A percentile compares a stretch with the other conserved stretches of the same genome.
phyloP scores from a whole-genome alignment of 2,329 filamentous ascomycete species.

The Ascochyta pisi region DNA sequence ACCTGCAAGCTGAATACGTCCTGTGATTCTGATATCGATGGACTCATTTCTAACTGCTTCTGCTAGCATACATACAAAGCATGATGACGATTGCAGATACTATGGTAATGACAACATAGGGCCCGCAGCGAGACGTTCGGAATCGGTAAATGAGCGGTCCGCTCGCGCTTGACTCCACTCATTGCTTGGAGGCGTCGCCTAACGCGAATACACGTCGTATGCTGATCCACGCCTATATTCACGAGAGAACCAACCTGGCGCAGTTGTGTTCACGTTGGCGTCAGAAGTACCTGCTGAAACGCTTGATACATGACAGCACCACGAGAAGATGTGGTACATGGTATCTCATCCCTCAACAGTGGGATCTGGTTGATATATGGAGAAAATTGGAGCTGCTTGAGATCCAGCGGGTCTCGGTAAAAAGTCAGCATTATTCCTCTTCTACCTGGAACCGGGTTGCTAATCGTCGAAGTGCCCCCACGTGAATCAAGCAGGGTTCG shows the following conservation, averaged over 20 bases:
- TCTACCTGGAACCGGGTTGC: constrained; percentile 7
- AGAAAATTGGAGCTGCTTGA: constrained; percentile 5
- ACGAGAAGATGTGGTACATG: constrained; percentile 3
- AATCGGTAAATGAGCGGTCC: constrained; percentile 10
- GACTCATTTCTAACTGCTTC: neutral
- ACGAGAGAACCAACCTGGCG: neutral
- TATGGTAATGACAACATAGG: constrained; percentile 10
- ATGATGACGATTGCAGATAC: neutral
- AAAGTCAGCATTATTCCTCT: constrained; percentile 10
- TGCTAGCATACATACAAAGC: neutral
- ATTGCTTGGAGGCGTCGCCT: neutral
- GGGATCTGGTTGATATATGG: constrained; percentile 3
- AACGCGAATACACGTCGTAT: constrained; percentile 6
- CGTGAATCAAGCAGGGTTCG: constrained; percentile 12
- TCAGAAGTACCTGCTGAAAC: neutral
- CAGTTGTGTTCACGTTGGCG: constrained; percentile 1
- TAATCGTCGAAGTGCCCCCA: neutral
- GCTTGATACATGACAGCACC: neutral
- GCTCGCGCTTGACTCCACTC: constrained; percentile 8
- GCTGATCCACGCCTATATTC: constrained; percentile 8
- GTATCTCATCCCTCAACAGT: neutral
- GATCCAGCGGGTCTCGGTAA: constrained; percentile 7
- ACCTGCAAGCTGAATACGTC: neutral
- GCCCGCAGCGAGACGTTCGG: constrained; percentile 4
- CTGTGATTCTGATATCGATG: neutral